Percentiles rank a stretch among this genome's conserved stretches.
These are phyloP conservation scores for Gloeostereum incarnatum DNA, from an alignment of 768 basidiomycete genomes.

Conservation along the genomic window DNA sequence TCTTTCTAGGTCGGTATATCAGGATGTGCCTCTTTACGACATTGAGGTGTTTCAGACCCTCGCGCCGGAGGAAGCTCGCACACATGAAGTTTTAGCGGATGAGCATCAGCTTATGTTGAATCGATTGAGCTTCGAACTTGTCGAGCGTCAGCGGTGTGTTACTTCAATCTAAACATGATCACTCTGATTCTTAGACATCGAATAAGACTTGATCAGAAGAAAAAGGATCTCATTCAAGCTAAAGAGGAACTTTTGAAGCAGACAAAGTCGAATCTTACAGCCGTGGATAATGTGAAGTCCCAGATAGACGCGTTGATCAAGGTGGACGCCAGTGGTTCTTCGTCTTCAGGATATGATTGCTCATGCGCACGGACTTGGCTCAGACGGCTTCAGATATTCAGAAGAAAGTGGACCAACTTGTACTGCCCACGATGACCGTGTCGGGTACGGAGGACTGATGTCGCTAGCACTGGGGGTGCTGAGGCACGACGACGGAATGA, in stretches of 20 bases:
- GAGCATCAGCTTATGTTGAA: conserved; percentile 84
- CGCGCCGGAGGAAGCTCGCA: conserved; percentile 61
- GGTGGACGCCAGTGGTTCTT: conserved; percentile 31
- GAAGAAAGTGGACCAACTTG: conserved; percentile 67
- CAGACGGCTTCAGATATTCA: conserved; percentile 66
- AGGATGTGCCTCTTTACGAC: conserved; percentile 71
- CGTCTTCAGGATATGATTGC: conserved; percentile 6
- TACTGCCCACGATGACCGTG: conserved; percentile 29
- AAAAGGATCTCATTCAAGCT: conserved; percentile 55
- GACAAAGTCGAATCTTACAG: conserved; percentile 62
- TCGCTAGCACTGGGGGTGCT: too few relatives aligned
- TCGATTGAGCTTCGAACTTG: conserved; percentile 78
- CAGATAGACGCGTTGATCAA: conserved; percentile 74
- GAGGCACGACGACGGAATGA: too few relatives aligned
- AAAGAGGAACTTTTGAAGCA: conserved; percentile 79
- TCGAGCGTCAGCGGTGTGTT: conserved; percentile 75
- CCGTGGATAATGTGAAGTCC: conserved; percentile 69
- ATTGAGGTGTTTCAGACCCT: conserved; percentile 59
- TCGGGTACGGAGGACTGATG: neutral
- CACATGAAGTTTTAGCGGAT: conserved; percentile 50
- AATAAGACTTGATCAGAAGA: conserved; percentile 59
- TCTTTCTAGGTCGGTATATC: conserved; percentile 67
- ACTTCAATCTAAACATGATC: conserved; percentile 9
- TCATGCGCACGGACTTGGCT: conserved; percentile 7
- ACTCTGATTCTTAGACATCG: conserved; percentile 3